Percentiles rank a stretch among this genome's conserved stretches.
Conservation (phyloP, 495 filamentous ascomycete species). For the Neurospora sp. region DNA sequence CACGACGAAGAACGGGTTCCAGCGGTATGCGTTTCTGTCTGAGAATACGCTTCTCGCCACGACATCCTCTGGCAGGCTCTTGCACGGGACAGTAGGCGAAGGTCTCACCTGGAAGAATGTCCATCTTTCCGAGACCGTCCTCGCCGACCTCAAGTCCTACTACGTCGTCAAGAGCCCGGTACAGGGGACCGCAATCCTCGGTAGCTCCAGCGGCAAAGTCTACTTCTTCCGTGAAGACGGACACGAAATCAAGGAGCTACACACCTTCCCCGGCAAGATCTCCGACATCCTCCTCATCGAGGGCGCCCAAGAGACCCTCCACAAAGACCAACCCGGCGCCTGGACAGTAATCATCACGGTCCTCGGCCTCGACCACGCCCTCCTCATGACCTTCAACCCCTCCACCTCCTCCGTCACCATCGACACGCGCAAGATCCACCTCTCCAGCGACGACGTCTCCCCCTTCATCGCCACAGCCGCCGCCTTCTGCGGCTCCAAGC, state of each 20-base stretch:
- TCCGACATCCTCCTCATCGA: constrained; percentile 32
- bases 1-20: constrained; percentile 39
- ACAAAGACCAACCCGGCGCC: not conserved
- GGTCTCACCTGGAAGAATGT: constrained; percentile 30
- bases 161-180: constrained; percentile 30
- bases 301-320: not conserved
- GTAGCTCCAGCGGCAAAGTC: constrained; percentile 42
- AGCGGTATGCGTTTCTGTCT: constrained; percentile 56
- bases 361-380: constrained; percentile 13
- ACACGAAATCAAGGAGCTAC: constrained; percentile 11
- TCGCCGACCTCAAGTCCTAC: constrained; percentile 31
- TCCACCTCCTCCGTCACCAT: not conserved
- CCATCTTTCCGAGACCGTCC: constrained; percentile 18
- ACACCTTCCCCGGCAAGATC: constrained; percentile 39
- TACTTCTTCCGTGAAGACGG: constrained; percentile 31
- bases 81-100: constrained; percentile 35
- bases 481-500: constrained; percentile 26
- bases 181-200: constrained; percentile 37
- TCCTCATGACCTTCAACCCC: constrained; percentile 9
- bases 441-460: constrained; percentile 1
- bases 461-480: constrained; percentile 21
- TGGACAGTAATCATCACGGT: constrained; percentile 14
- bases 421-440: constrained; percentile 8
- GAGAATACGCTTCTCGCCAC: constrained; percentile 46
- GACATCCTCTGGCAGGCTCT: constrained; percentile 49